Evolutionary conservation across 2,329 filamentous ascomycete species (phyloP).

Genomic region (Paraphoma sp.): DNA sequence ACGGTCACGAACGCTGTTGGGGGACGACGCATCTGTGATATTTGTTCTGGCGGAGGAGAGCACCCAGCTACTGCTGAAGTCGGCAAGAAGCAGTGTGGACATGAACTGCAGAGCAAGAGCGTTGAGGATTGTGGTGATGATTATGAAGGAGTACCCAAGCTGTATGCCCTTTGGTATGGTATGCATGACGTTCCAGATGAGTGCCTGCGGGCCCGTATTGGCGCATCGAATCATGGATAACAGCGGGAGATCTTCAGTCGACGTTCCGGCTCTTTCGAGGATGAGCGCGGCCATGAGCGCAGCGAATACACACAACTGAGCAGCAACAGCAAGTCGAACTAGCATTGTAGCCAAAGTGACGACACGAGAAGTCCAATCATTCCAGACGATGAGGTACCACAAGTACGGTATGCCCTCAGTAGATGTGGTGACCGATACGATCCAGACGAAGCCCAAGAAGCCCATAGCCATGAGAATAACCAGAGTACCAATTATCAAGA

Average conservation of each 20-base stretch:
- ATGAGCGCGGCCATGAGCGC: constrained; percentile 1
- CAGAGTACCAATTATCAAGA: background rate
- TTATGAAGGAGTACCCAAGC: background rate
- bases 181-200: background rate
- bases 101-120: constrained; percentile 1
- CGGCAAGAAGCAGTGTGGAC: background rate
- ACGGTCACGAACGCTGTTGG: too few species aligned
- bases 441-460: background rate
- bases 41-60: background rate
- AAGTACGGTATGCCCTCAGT: background rate
- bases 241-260: background rate
- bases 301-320: background rate
- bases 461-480: background rate
- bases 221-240: background rate
- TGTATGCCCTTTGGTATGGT: background rate
- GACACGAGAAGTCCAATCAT: background rate
- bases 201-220: background rate
- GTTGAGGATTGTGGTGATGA: background rate
- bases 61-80: background rate
- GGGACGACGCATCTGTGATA: too few species aligned
- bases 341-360: background rate
- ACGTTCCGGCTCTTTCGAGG: background rate
- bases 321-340: background rate
- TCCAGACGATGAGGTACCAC: background rate
- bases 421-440: background rate